These are phyloP conservation scores for Fusarium redolens DNA, from an alignment of 2,329 filamentous ascomycete genomes.

Conservation along the genomic window DNA sequence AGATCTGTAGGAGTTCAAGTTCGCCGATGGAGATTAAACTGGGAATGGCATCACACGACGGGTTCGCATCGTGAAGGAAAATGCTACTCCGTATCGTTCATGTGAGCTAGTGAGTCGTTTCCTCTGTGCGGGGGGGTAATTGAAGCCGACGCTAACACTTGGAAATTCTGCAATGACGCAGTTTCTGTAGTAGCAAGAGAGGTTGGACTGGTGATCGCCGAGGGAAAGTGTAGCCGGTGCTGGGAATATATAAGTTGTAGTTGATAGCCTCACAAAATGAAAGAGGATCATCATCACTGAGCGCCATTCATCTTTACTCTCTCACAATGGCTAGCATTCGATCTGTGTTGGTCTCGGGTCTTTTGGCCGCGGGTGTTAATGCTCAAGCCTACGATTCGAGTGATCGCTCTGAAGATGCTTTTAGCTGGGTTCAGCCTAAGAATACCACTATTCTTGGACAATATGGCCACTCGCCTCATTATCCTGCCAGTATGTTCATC, in stretches of 20 bases:
- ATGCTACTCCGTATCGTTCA: conserved; percentile 14
- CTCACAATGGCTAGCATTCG: conserved; percentile 38
- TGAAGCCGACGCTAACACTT: not conserved
- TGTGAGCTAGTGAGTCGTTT: not conserved
- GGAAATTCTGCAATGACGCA: conserved; percentile 31
- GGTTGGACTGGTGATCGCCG: not conserved
- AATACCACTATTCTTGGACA: conserved; percentile 55
- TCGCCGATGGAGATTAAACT: conserved; percentile 22
- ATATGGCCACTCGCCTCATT: conserved; percentile 53
- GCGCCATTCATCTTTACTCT: conserved; percentile 1
- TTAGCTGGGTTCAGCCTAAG: conserved; percentile 54
- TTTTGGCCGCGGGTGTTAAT: conserved; percentile 44
- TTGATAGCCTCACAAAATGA: not conserved
- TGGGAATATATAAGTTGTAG: conserved; percentile 29
- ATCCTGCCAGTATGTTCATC: conserved; percentile 52
- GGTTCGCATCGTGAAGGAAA: not conserved
- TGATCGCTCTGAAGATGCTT: conserved; percentile 45
- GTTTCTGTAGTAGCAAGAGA: not conserved
- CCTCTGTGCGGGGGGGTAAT: not conserved
- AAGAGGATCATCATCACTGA: conserved; percentile 19
- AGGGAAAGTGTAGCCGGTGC: not conserved
- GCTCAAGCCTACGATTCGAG: conserved; percentile 44
- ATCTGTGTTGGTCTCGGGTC: conserved; percentile 53
- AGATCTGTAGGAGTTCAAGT: not conserved
- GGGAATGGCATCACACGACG: conserved; percentile 35